A percentile compares a stretch with the other conserved stretches of the same genome.
These are phyloP conservation scores for Serendipita indica DNA, from an alignment of 768 basidiomycete species.

Conservation along the genomic window DNA sequence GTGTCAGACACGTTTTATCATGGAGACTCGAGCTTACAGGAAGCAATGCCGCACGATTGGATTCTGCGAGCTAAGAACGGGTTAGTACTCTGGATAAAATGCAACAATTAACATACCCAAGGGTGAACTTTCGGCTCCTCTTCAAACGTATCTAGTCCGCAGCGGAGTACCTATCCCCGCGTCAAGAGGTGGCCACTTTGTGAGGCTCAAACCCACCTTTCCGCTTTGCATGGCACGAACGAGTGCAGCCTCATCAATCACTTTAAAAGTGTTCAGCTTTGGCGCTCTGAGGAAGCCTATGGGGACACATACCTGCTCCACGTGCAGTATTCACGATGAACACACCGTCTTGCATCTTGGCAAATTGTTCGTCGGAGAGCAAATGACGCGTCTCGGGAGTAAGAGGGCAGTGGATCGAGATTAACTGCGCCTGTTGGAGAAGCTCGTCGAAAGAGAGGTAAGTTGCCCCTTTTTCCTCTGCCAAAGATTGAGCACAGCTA, in stretches of 20 bases:
- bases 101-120: not conserved
- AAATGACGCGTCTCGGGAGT: slow-evolving; percentile 24
- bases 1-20: not conserved
- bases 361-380: slow-evolving; percentile 58
- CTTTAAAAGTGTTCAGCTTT: not conserved
- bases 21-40: not conserved
- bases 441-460: slow-evolving; percentile 21
- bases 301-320: slow-evolving; percentile 1
- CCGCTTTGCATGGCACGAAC: slow-evolving; percentile 5
- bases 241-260: slow-evolving; percentile 4
- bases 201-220: not conserved
- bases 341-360: slow-evolving; percentile 38
- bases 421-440: slow-evolving; percentile 18
- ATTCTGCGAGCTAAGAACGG: not conserved
- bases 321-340: slow-evolving; percentile 6
- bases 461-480: slow-evolving; percentile 18
- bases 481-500: not conserved
- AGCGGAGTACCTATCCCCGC: not conserved
- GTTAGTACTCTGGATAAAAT: not conserved
- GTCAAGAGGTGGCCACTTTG: not conserved
- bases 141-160: not conserved
- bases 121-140: slow-evolving; percentile 1
- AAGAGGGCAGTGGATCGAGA: slow-evolving; percentile 20
- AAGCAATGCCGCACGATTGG: not conserved
- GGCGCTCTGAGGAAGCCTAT: not conserved